Evolutionary conservation across 495 filamentous ascomycete genomes (phyloP).

Genomic region (Lichenothelia convexa): DNA sequence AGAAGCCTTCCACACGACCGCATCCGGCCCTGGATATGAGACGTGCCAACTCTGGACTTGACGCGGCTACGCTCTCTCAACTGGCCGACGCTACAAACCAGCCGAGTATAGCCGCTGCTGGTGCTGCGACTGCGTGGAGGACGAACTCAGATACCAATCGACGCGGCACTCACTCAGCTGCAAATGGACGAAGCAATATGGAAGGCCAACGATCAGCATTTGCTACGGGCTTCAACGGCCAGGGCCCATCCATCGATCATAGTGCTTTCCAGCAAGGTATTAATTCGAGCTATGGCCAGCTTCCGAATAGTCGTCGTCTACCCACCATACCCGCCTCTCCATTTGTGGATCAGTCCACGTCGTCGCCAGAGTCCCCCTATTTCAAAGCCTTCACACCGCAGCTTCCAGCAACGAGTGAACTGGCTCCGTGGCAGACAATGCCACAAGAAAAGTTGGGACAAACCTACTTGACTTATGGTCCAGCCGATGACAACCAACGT

Average conservation of each 20-base stretch:
- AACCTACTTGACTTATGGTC: too few species aligned
- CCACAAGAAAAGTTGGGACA: too few species aligned
- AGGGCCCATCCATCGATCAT: slow-evolving; percentile 10
- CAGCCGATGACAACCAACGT: too few species aligned
- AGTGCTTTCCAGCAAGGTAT: slow-evolving; percentile 2
- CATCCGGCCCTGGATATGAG: slow-evolving; percentile 57
- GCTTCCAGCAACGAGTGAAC: too few species aligned
- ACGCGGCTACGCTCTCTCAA: slow-evolving; percentile 59
- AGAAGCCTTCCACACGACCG: slow-evolving; percentile 46
- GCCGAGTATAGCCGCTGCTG: slow-evolving; percentile 23
- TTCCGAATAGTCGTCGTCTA: slow-evolving; percentile 11
- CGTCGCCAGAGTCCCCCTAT: background rate
- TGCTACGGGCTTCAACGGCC: slow-evolving; percentile 5
- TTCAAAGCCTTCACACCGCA: background rate
- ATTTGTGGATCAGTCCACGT: slow-evolving; percentile 9
- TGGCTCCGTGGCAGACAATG: too few species aligned
- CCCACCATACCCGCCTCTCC: slow-evolving; percentile 23
- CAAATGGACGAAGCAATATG: slow-evolving; percentile 9
- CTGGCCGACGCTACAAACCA: slow-evolving; percentile 38
- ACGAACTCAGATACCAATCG: slow-evolving; percentile 3
- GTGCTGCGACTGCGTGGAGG: slow-evolving; percentile 23
- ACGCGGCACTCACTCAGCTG: background rate
- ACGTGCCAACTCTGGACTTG: slow-evolving; percentile 62
- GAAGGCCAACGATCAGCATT: slow-evolving; percentile 14
- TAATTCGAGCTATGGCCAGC: slow-evolving; percentile 6